phyloP scores from a whole-genome alignment of 2,329 filamentous ascomycete species.

The Alternaria postmessia region DNA sequence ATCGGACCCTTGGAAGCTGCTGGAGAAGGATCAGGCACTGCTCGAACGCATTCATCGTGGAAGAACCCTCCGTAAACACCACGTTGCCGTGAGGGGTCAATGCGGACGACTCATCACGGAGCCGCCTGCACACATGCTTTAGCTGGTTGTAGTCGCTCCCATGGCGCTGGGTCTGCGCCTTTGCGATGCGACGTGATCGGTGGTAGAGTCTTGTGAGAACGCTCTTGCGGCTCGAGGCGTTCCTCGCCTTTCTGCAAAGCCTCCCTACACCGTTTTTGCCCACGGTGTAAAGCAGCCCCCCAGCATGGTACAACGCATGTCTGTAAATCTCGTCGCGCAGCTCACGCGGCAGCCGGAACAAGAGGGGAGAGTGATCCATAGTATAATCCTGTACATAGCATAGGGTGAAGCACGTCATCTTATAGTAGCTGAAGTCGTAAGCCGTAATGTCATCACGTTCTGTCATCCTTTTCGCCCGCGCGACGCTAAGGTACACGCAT shows the following conservation, averaged over 20 bases:
- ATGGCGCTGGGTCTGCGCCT: neutral
- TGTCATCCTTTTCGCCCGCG: neutral
- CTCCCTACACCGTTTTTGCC: conserved; percentile 1
- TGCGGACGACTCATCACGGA: conserved; percentile 1
- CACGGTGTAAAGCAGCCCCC: neutral
- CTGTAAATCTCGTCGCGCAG: conserved; percentile 5
- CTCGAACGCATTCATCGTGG: conserved; percentile 2
- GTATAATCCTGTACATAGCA: neutral
- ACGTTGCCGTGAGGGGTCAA: neutral
- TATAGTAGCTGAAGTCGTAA: neutral
- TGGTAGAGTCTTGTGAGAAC: neutral
- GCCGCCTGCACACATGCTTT: neutral
- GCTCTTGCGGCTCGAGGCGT: neutral
- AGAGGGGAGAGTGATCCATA: neutral
- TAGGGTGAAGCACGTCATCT: neutral
- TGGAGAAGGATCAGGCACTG: neutral
- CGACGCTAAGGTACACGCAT: neutral
- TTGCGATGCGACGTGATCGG: neutral
- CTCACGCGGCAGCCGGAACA: conserved; percentile 5
- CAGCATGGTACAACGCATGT: neutral
- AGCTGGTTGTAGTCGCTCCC: neutral
- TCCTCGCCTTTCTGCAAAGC: neutral
- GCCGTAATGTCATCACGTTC: neutral
- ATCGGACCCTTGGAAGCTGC: neutral
- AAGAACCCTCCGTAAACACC: neutral